A percentile compares a stretch with the other conserved stretches of the same genome.
Evolutionary conservation across 495 filamentous ascomycete genomes (phyloP).

Genomic region (Talaromyces nanjingensis): DNA sequence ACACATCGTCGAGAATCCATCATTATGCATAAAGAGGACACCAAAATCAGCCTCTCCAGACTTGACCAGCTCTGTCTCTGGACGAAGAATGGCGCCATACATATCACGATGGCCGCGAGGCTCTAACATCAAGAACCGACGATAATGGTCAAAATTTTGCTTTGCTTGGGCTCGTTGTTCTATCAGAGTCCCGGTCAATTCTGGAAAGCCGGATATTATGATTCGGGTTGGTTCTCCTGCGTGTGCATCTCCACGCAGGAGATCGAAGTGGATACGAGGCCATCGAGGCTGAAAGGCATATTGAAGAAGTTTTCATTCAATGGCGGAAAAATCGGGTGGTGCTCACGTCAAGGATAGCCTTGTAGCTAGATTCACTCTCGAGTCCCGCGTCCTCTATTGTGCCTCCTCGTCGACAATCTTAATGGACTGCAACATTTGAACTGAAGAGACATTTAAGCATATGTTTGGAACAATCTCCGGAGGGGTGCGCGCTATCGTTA

Average conservation of each 20-base stretch:
- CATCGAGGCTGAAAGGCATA: background rate
- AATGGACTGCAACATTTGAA: background rate
- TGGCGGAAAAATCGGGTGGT: background rate
- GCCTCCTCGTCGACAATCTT: too few relatives aligned
- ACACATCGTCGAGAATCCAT: conserved; percentile 74
- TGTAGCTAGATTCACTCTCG: background rate
- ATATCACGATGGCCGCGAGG: conserved; percentile 29
- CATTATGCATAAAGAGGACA: conserved; percentile 52
- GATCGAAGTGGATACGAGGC: background rate
- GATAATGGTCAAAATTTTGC: conserved; percentile 19
- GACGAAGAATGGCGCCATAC: conserved; percentile 26
- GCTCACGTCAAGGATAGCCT: background rate
- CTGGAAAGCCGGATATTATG: conserved; percentile 24
- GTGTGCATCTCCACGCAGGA: conserved; percentile 30
- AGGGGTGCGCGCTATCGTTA: background rate
- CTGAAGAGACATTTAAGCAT: background rate
- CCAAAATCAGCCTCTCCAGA: conserved; percentile 40
- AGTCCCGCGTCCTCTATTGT: background rate
- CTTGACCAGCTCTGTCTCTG: conserved; percentile 22
- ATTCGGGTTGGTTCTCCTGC: conserved; percentile 27
- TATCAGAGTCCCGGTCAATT: conserved; percentile 17
- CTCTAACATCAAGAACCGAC: conserved; percentile 23
- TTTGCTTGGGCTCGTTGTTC: conserved; percentile 22
- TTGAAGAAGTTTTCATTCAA: background rate
- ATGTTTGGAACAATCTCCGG: background rate